Evolutionary conservation across 192 early-diverging fungal species (phyloP), one percentile per base, ranked within the genome.

Genomic region (Coemansia sp.): DNA sequence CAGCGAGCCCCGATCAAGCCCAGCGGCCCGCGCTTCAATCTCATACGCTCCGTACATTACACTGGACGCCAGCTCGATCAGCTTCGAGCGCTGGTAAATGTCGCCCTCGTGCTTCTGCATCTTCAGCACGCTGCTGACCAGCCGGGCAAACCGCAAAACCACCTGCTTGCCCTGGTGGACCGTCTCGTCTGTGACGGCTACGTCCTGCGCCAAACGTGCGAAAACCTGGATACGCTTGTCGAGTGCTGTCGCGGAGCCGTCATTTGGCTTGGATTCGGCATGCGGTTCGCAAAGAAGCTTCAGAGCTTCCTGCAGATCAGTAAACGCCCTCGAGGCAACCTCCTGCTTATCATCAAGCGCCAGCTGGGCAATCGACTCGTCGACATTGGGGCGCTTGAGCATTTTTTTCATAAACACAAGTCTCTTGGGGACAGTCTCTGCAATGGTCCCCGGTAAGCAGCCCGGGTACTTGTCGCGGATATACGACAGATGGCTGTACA

Each of bases 401-500:
- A 74, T 74, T 19, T 61, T 59, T 5, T 49, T 55, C 2, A 74
- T 67, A 53, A 70, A 74, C 9, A 17, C 43, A 10, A 67, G 55
- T 12, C 45, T 50, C 0, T 13, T 9, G 0, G 77, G 77, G n/a
- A 80, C 77, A 4, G 60, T 34, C 24, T 64, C 45, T 12, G 23
- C 42, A 27, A 80, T 43, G 17, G 70, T 46, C 1, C 39, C 23
- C 3, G 77, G 77, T 25, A 80, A 37, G 48, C 67, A 70, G 38
- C 55, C 67, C 2, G 51, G 71, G n/a, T 74, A 92, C 67, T 86
- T 90, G 67, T 86, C 83, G 15, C 80, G 61, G 7, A 93, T 69
- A 55, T 94, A 96, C 11, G 82, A 76, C 27, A 89, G 82, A 63
- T 95, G 91, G 44, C 74, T 69, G 63, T 82, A 91, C 2, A 87